A percentile compares a stretch with the other conserved stretches of the same genome.
phyloP scores from a whole-genome alignment of 1,139 yeast genomes.

The Zygosaccharomyces pseudobailii region DNA sequence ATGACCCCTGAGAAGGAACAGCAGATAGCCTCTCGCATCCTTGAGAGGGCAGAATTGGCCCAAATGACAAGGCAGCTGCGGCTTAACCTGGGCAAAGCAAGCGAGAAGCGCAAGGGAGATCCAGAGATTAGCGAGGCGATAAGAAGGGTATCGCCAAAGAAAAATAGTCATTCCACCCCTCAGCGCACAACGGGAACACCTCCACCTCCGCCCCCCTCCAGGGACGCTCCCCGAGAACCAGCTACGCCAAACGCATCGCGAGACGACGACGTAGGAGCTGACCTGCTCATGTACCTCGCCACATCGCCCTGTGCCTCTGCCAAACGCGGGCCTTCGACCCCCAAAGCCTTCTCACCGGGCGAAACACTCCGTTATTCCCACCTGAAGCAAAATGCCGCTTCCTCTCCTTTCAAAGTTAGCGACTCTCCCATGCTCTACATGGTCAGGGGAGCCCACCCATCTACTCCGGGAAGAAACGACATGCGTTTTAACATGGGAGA shows the following conservation, averaged over 20 bases:
- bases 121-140: conserved; percentile 10
- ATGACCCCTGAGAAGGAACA: conserved; percentile 29
- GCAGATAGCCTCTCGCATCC: conserved; percentile 30
- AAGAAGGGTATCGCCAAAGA: conserved; percentile 12
- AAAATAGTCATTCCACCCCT: conserved; percentile 5
- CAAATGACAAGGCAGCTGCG: conserved; percentile 35
- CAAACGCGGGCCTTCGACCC: background rate
- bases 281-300: conserved; percentile 34
- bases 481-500: conserved; percentile 33
- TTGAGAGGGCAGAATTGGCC: conserved; percentile 34
- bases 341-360: conserved; percentile 7
- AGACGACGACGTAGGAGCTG: conserved; percentile 32
- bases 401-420: conserved; percentile 33
- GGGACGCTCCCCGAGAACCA: conserved; percentile 6
- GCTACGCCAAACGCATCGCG: conserved; percentile 8
- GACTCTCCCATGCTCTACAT: conserved; percentile 32
- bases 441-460: conserved; percentile 3
- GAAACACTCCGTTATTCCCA: conserved; percentile 30
- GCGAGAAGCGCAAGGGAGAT: conserved; percentile 10
- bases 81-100: conserved; percentile 20
- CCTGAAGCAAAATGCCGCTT: conserved; percentile 27
- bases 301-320: conserved; percentile 32
- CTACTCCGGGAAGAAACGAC: conserved; percentile 5
- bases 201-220: conserved; percentile 12
- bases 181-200: conserved; percentile 9